Evolutionary conservation across 1,284 basidiomycete species (phyloP), one percentile per base, ranked within the genome.

Genomic region (Moniliophthora roreri): DNA sequence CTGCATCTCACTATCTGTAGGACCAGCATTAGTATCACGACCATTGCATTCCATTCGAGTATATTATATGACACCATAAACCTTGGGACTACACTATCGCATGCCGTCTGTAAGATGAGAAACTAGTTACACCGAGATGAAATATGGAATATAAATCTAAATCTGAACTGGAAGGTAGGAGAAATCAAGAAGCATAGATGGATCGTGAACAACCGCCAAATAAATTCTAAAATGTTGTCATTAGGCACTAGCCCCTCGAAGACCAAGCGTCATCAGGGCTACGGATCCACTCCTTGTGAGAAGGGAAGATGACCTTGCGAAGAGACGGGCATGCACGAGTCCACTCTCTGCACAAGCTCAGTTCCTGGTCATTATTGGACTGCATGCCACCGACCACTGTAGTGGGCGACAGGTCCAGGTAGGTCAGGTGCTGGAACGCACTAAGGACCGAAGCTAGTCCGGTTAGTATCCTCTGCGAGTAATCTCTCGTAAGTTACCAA

Each of bases 341-440:
- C 82, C 82, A 87, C 48, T 80, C 77, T 46, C 62, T 62, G 60
- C 82, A 84, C 28, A 85, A 71, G 1, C 71, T 66, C 23, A 66
- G 62, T 62, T 85, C 83, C 63, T 84, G 82, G 40, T 72, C 66
- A 24, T 73, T 67, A 61, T 78, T 78, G 39, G 72, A 66, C 15
- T 70, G 63, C 32, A 69, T 67, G 15, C 67, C 69, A 57, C 77
- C 75, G 9, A 50, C 53, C 9, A 77, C 69, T 44, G 68, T 70
- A 28, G 83, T 85, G 18, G 82, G 80, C 1, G 82, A 84, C 36
- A 86, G 71, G 63, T 86, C 84, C 50, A 77, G 65, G 51, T 64
- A 67, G 16, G 67, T 60, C 49, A 79, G 65, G 10, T 70, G 64
- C 13, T 57, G 61, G 56, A 75, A 74, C 6, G 68, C 66, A 46